phyloP scores from a whole-genome alignment of 441 rosid genomes.

The Manihot esculenta region DNA sequence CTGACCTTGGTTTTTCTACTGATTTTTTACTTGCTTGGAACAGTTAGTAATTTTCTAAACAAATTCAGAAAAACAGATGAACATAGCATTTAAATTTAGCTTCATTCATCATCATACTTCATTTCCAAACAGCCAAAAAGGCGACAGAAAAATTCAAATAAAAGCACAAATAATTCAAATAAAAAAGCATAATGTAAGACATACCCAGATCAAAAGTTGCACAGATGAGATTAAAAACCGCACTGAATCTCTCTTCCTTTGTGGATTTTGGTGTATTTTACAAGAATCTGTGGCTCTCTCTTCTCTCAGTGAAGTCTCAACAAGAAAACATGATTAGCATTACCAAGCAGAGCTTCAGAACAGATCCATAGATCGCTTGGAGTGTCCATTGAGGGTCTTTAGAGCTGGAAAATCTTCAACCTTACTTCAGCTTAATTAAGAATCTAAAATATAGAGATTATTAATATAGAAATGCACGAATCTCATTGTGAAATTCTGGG shows the following conservation, averaged over 20 bases:
- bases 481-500: conserved; percentile 29
- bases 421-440: conserved; percentile 25
- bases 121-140: conserved; percentile 20
- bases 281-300: neutral
- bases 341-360: conserved; percentile 15
- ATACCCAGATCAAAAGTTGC: conserved; percentile 29
- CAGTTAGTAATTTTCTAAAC: neutral
- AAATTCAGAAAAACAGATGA: neutral
- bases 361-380: conserved; percentile 16
- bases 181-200: conserved; percentile 16
- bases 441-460: neutral
- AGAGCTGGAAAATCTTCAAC: conserved; percentile 36
- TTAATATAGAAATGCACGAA: conserved; percentile 27
- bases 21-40: neutral
- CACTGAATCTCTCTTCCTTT: conserved; percentile 21
- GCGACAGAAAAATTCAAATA: neutral
- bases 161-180: neutral
- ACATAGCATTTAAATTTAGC: neutral
- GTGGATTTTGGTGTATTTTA: neutral
- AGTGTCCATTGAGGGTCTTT: conserved; percentile 11
- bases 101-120: neutral
- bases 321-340: neutral
- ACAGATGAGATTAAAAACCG: neutral
- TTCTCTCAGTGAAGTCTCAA: neutral
- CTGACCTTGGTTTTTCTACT: neutral